Base-by-base conservation (phyloP, 73 alveolate genomes). In the Paramecium sonneborni region DNA sequence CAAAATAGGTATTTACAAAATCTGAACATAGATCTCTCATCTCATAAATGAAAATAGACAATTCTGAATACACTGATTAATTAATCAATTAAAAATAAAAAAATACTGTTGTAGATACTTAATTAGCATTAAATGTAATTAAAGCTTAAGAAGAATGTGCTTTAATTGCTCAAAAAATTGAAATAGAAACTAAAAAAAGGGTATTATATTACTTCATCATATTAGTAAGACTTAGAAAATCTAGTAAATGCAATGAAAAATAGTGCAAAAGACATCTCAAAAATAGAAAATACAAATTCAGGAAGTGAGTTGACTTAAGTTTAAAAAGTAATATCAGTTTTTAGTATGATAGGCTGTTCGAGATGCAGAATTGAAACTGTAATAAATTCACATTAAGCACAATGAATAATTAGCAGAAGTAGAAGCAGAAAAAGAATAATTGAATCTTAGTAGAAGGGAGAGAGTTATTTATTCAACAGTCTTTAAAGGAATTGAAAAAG, bases 351-450 rank as follows among this genome's bases (percentile, higher is more conserved):
- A 72, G 86, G 86, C 86, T 10, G 86, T 79, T 18, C 28, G 55
- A 79, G 90, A 79, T 79, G 44, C 69, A 24, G 90, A 79, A 44
- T 20, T 79, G 72, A 46, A 79, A 79, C 72, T 79, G 72, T 46
- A 79, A 79, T 44, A 79, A 18, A 79, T 79, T 79, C 55, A 41
- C 44, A 39, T 79, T 23, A 79, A 79, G 41, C 90, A 79, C 20
- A 79, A 79, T 79, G 90, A 79, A n/a, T 79, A 79, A 79, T 46
- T 79, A 24, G 90, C 90, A 79, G 69, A 79, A 79, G 74, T 79
- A 23, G 90, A 79, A 24, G 90, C 44, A 79, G 90, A 41, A 46
- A 79, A 79, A 44, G 90, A 79, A 23, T 46, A 79, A 39, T 79
- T 79, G 32, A 79, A 79, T 46, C 76, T 79, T 18, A 44, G 90